Evolutionary conservation across 352 stramenopile genomes (phyloP).

Genomic region (Pythium phragmitis): DNA sequence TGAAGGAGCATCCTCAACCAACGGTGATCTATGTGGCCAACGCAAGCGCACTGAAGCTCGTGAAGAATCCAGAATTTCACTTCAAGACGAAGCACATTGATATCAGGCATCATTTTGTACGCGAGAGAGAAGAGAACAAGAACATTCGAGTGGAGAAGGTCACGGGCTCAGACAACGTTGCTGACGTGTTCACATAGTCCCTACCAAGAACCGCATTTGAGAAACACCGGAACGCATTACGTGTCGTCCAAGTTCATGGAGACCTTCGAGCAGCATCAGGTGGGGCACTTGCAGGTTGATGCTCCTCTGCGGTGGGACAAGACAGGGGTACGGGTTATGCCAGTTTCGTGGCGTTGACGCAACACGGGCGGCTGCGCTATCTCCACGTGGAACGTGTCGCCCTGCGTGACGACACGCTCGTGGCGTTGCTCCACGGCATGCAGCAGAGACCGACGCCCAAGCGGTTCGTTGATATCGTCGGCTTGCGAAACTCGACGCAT

Average conservation of each 20-base stretch:
- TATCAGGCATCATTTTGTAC: constrained; percentile 23
- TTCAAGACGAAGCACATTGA: constrained; percentile 29
- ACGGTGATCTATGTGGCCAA: constrained; percentile 27
- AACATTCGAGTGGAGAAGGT: constrained; percentile 25
- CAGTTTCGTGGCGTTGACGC: not conserved
- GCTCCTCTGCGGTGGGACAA: not conserved
- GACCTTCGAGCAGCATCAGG: constrained; percentile 12
- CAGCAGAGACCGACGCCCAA: too few species aligned
- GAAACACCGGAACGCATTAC: constrained; percentile 9
- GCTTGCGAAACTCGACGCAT: too few species aligned
- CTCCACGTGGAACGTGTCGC: too few species aligned
- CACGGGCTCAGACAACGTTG: constrained; percentile 25
- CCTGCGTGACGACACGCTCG: too few species aligned
- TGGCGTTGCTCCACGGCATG: too few species aligned
- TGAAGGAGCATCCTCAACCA: constrained; percentile 11
- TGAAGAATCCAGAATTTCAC: constrained; percentile 25
- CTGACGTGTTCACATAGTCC: constrained; percentile 28
- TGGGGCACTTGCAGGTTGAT: too few species aligned
- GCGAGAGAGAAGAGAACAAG: constrained; percentile 15
- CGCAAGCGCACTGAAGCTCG: constrained; percentile 24
- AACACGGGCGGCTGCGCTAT: too few species aligned
- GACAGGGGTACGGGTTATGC: not conserved
- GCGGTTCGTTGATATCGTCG: too few species aligned
- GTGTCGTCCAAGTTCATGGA: constrained; percentile 14
- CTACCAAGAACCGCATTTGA: constrained; percentile 20